phyloP scores from a whole-genome alignment of 1,139 yeast genomes.

The Torulaspora globosa region DNA sequence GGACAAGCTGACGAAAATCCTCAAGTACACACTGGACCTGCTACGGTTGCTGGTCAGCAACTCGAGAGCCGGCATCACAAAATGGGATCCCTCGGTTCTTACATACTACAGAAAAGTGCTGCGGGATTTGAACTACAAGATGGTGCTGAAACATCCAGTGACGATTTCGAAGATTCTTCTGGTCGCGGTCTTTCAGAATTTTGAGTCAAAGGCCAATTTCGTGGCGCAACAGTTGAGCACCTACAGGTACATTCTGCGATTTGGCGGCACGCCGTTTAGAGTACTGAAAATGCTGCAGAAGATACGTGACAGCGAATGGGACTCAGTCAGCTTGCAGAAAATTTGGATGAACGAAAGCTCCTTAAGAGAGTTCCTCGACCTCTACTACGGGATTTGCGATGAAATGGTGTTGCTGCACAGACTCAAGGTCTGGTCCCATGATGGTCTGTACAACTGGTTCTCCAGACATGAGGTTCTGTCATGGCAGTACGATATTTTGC shows the following conservation, averaged over 20 bases:
- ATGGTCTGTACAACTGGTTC: constrained; percentile 39
- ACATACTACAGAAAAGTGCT: constrained; percentile 28
- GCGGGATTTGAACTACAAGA: constrained; percentile 27
- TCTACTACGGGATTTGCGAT: constrained; percentile 63
- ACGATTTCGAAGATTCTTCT: constrained; percentile 19
- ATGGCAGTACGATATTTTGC: constrained; percentile 60
- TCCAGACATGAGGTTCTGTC: constrained; percentile 55
- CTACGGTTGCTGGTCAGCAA: constrained; percentile 48
- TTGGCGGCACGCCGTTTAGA: constrained; percentile 69
- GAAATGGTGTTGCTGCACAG: constrained; percentile 55
- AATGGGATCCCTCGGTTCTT: constrained; percentile 18
- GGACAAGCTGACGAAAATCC: constrained; percentile 63
- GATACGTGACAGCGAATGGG: constrained; percentile 14
- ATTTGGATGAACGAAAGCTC: constrained; percentile 43
- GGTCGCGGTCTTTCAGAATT: constrained; percentile 17
- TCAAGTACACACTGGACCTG: constrained; percentile 56
- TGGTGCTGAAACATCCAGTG: constrained; percentile 25
- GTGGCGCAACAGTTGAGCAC: constrained; percentile 51
- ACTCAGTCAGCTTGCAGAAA: constrained; percentile 20
- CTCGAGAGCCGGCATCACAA: constrained; percentile 35
- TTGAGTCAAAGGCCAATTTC: constrained; percentile 42
- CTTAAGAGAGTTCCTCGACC: constrained; percentile 47
- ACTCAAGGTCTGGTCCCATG: constrained; percentile 47
- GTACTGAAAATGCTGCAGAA: constrained; percentile 32
- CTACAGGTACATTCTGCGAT: constrained; percentile 65